phyloP scores from a whole-genome alignment of 768 basidiomycete genomes.

The Lenzites betulinus region DNA sequence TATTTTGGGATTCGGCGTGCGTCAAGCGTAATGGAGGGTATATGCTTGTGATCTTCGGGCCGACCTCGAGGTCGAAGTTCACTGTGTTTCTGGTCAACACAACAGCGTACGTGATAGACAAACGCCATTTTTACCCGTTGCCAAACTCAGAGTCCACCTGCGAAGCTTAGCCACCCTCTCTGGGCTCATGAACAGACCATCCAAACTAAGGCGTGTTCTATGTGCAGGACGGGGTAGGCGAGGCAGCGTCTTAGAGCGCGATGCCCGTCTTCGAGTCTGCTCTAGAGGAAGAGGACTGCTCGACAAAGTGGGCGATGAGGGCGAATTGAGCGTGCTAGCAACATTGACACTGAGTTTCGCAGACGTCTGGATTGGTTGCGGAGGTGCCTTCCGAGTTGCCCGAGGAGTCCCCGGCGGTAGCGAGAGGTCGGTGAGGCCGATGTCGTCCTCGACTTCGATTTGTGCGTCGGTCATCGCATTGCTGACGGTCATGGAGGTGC shows the following conservation, averaged over 20 bases:
- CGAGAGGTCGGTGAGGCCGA: conserved; percentile 29
- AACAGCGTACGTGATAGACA: neutral
- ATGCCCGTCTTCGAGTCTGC: conserved; percentile 29
- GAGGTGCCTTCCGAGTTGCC: conserved; percentile 9
- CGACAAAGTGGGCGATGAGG: conserved; percentile 36
- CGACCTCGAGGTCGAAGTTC: conserved; percentile 87
- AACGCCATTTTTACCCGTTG: conserved; percentile 50
- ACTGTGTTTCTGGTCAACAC: conserved; percentile 44
- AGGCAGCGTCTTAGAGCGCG: conserved; percentile 52
- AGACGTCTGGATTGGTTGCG: neutral
- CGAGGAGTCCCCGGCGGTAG: conserved; percentile 12
- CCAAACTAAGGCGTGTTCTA: conserved; percentile 29
- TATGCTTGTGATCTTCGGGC: conserved; percentile 73
- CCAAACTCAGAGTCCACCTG: conserved; percentile 69
- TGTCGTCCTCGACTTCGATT: conserved; percentile 31
- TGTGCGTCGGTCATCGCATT: conserved; percentile 13
- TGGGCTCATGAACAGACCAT: conserved; percentile 48
- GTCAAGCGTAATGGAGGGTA: conserved; percentile 69
- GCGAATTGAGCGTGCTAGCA: conserved; percentile 31
- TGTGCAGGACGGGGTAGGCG: conserved; percentile 34
- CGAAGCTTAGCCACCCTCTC: conserved; percentile 52
- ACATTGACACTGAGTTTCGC: neutral
- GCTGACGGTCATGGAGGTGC: neutral
- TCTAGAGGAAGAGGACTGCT: conserved; percentile 9
- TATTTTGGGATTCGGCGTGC: conserved; percentile 74